These are phyloP conservation scores for Gossypium turneri DNA, from an alignment of 345 rosid species.

Conservation along the genomic window DNA sequence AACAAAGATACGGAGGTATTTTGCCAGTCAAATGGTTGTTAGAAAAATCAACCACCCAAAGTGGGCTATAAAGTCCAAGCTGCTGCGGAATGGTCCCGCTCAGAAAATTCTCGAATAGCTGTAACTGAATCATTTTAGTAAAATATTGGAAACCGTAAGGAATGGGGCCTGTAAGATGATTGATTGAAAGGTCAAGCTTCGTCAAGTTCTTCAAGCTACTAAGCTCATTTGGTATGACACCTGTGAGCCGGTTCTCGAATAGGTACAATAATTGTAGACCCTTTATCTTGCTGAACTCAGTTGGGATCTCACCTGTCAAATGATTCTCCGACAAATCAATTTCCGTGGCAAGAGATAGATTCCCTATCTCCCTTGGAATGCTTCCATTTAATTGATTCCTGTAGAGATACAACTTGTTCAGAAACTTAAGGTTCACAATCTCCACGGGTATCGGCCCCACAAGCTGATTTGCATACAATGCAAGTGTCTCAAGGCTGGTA, in stretches of 20 bases:
- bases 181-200: slow-evolving; percentile 85
- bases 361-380: slow-evolving; percentile 77
- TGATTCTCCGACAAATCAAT: slow-evolving; percentile 87
- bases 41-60: slow-evolving; percentile 92
- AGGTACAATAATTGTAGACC: slow-evolving; percentile 59
- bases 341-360: slow-evolving; percentile 58
- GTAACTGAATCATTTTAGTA: slow-evolving; percentile 63
- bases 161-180: slow-evolving; percentile 63
- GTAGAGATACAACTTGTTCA: slow-evolving; percentile 70
- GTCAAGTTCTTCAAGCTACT: slow-evolving; percentile 57
- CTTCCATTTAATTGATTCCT: slow-evolving; percentile 79
- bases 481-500: slow-evolving; percentile 52
- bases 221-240: slow-evolving; percentile 70
- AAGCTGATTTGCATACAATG: slow-evolving; percentile 67
- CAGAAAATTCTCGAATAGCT: slow-evolving; percentile 77
- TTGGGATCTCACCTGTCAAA: slow-evolving; percentile 69
- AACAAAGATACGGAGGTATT: slow-evolving; percentile 74
- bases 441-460: slow-evolving; percentile 65
- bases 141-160: slow-evolving; percentile 71
- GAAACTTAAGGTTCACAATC: slow-evolving; percentile 63
- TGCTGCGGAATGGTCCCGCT: slow-evolving; percentile 64
- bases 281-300: slow-evolving; percentile 58
- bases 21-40: slow-evolving; percentile 63
- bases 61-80: slow-evolving; percentile 65
- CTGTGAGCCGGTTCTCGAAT: slow-evolving; percentile 75